phyloP scores from a whole-genome alignment of 805 yeast genomes.

The Sugiyamaella smithiae region DNA sequence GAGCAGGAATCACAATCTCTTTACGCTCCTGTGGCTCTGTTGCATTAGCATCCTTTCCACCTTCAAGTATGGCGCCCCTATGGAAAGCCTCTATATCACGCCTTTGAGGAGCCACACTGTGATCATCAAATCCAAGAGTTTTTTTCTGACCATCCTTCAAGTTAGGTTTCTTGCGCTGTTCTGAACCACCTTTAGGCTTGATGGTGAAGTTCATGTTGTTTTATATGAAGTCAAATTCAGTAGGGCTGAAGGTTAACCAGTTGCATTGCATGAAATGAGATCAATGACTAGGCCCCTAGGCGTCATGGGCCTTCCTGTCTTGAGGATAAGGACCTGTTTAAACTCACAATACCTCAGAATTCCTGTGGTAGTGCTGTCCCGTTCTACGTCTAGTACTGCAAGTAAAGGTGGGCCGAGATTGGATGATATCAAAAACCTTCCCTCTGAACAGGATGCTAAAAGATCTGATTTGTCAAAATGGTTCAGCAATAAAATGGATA shows the following conservation, averaged over 20 bases:
- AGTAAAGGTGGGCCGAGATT: neutral
- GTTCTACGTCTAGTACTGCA: neutral
- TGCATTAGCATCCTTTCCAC: neutral
- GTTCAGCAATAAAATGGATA: constrained; percentile 32
- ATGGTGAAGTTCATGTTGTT: constrained; percentile 5
- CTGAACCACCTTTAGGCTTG: neutral
- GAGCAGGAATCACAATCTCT: constrained; percentile 18
- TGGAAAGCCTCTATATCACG: constrained; percentile 7
- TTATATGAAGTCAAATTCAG: neutral
- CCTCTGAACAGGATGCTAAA: constrained; percentile 29
- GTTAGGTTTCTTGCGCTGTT: neutral
- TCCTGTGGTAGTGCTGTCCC: too few species aligned
- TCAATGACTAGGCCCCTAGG: too few species aligned
- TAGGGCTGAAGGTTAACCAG: neutral
- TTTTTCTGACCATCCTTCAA: neutral
- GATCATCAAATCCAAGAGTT: constrained; percentile 3
- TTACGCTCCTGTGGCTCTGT: neutral
- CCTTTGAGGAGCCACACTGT: neutral
- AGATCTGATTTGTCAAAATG: constrained; percentile 27
- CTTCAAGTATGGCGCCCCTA: constrained; percentile 4
- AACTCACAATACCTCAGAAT: too few species aligned
- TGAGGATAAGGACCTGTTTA: too few species aligned
- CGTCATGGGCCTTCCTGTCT: too few species aligned
- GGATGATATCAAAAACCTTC: constrained; percentile 20
- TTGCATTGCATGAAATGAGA: too few species aligned